Base-by-base conservation (phyloP, 2,329 filamentous ascomycete genomes). In the Cercospora sp. region DNA sequence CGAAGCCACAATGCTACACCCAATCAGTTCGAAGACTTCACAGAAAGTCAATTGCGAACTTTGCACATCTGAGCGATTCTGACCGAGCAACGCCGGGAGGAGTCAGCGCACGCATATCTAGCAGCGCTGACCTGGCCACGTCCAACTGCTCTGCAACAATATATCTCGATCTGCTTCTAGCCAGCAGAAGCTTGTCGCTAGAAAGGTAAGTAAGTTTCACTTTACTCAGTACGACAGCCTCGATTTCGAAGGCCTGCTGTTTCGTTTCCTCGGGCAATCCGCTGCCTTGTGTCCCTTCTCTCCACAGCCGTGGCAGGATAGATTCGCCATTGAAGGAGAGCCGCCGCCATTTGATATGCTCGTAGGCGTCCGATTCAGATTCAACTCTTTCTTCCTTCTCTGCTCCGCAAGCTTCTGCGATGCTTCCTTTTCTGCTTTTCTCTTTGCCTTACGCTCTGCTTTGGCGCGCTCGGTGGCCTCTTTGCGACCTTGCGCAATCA, bases 361-460 rank as follows among this genome's bases (percentile, higher is more conserved):
- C 32, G 67, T 73, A 28, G 49, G 61, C 7, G 74, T 71, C n/a
- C 83, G 83, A 74, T 90, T 90, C 66, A 92, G 79, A 69, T 89
- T 89, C 62, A 91, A 83, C 65, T 90, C 87, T 77, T 89, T 90
- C 77, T 88, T 88, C 74, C 87, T 85, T 55, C 88, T 82, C 75
- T 86, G 85, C 51, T 87, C 86, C 7, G 87, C 85, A 18, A 89
- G 78, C 71, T 87, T 82, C 70, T 81, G 80, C 12, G 81, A 79
- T 70, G 83, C 84, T 26, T 80, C 80, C 61, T 82, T 81, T 67
- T 85, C 84, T 28, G 80, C 80, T 60, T 84, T 83, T 73, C 82
- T 82, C 74, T 83, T 84, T 45, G 80, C 80, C 72, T 81, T 78
- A 34, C 81, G 80, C 61, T 82, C 81, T 51, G 79, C 80, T 60